These are phyloP conservation scores for Populus alba DNA, from an alignment of 345 rosid genomes.

Conservation along the genomic window DNA sequence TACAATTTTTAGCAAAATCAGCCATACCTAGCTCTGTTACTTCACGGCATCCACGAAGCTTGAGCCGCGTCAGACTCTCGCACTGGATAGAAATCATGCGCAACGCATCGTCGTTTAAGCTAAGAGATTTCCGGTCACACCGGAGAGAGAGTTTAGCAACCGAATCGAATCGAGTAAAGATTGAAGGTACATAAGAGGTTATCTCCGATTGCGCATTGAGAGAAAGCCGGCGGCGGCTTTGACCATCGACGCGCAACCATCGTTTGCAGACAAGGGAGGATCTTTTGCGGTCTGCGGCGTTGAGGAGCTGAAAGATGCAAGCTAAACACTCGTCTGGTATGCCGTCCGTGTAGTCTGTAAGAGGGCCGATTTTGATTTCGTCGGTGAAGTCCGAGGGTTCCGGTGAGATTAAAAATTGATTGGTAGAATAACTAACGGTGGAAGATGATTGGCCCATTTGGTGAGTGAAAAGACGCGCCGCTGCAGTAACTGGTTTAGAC, in stretches of 20 bases:
- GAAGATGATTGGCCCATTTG: constrained; percentile 63
- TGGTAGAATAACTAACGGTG: constrained; percentile 23
- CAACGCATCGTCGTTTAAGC: constrained; percentile 66
- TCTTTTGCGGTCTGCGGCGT: constrained; percentile 57
- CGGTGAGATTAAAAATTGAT: constrained; percentile 9
- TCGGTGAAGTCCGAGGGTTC: constrained; percentile 14
- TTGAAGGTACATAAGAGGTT: constrained; percentile 29
- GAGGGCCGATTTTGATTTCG: background rate
- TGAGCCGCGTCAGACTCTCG: constrained; percentile 61
- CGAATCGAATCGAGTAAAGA: constrained; percentile 69
- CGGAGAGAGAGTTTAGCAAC: constrained; percentile 71
- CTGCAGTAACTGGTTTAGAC: background rate
- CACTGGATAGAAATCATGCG: constrained; percentile 55
- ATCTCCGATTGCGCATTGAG: constrained; percentile 62
- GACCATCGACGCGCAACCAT: constrained; percentile 78
- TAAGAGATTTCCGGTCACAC: constrained; percentile 60
- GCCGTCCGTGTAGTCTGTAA: constrained; percentile 9
- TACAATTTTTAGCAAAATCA: constrained; percentile 53
- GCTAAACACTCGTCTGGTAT: constrained; percentile 75
- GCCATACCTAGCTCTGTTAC: constrained; percentile 73
- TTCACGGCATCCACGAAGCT: constrained; percentile 94
- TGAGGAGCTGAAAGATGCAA: constrained; percentile 65
- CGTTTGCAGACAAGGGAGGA: constrained; percentile 76
- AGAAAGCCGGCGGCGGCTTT: constrained; percentile 66
- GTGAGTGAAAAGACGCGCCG: constrained; percentile 15